Percentiles rank a stretch among this genome's conserved stretches.
These are phyloP conservation scores for Phylloporus rhodoxanthus DNA, from an alignment of 768 basidiomycete species.

Conservation along the genomic window DNA sequence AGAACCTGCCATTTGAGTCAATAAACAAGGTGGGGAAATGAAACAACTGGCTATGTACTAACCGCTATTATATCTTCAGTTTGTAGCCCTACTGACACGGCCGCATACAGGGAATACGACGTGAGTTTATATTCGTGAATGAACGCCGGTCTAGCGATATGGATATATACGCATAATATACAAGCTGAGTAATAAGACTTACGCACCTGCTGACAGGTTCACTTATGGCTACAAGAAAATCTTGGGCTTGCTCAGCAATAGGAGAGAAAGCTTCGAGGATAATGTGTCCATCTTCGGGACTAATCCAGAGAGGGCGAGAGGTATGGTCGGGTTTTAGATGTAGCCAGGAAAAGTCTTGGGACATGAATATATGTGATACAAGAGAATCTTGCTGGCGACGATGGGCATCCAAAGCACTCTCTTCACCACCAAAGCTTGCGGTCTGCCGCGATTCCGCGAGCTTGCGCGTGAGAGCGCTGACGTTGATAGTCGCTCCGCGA, in stretches of 20 bases:
- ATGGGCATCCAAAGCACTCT: slow-evolving; percentile 56
- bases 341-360: slow-evolving; percentile 82
- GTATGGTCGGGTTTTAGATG: slow-evolving; percentile 87
- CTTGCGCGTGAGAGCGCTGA: slow-evolving; percentile 77
- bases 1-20: slow-evolving; percentile 50
- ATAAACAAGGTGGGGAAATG: slow-evolving; percentile 28
- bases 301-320: slow-evolving; percentile 94
- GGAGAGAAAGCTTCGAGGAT: slow-evolving; percentile 98
- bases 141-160: slow-evolving; percentile 72
- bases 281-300: slow-evolving; percentile 84
- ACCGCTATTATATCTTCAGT: slow-evolving; percentile 99
- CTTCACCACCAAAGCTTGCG: slow-evolving; percentile 34
- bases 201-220: slow-evolving; percentile 97
- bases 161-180: slow-evolving; percentile 24
- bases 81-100: slow-evolving; percentile 95
- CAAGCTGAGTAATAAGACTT: slow-evolving; percentile 13
- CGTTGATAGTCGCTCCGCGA: slow-evolving; percentile 76
- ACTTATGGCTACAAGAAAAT: slow-evolving; percentile 95
- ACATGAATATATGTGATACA: slow-evolving; percentile 77
- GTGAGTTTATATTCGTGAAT: slow-evolving; percentile 99
- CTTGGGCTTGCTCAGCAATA: slow-evolving; percentile 96
- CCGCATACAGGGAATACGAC: slow-evolving; percentile 95
- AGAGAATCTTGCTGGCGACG: slow-evolving; percentile 69
- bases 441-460: slow-evolving; percentile 57
- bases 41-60: slow-evolving; percentile 27